Base-by-base conservation (phyloP, 176 grass and related monocot species). In the Pontederia paniculata region DNA sequence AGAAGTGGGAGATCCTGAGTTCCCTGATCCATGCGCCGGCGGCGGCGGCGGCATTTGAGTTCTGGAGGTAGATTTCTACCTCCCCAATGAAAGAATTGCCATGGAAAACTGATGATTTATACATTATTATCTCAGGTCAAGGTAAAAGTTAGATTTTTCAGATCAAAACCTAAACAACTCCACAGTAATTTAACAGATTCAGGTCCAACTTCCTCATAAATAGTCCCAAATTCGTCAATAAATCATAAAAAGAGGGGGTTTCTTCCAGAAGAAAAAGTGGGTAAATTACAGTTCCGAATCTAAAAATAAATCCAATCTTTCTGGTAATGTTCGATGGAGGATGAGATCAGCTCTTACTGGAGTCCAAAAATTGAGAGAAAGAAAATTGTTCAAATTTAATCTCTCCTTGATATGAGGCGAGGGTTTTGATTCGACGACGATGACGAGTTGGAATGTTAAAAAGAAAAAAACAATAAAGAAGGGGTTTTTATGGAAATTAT, bases 1-100 rank as follows among this genome's bases (percentile, higher is more conserved):
- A 90, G 65, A 91, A 76, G 72, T 85, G 86, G 72, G 88, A 85
- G 73, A 98, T 88, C 72, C 83, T 74, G 68, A 98, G 84, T 21
- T 91, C 86, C 76, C 74, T 79, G 48, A 80, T 74, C 76, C 80
- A 89, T 43, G 80, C 68, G 42, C 73, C 25, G 28, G 28, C 28
- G 28, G 7, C 7, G 28, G 7, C 7, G 21, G 65, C 62, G 41
- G 28, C 28, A 37, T 82, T 81, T 57, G 74, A 72, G 69, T 88
- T 88, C 74, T 82, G 85, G 68, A 80, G 83, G 57, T 65, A 82
- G 77, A 98, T 78, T 85, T 91, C 81, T 55, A 74, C 84, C 68
- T 84, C 81, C 72, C 81, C 84, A 20, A 88, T 50, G 22, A 75
- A 73, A 62, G 76, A 77, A 69, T 79, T 81, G 17, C 73, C 81